phyloP scores from a whole-genome alignment of 257 asterid genomes.

The Solanum verrucosum region DNA sequence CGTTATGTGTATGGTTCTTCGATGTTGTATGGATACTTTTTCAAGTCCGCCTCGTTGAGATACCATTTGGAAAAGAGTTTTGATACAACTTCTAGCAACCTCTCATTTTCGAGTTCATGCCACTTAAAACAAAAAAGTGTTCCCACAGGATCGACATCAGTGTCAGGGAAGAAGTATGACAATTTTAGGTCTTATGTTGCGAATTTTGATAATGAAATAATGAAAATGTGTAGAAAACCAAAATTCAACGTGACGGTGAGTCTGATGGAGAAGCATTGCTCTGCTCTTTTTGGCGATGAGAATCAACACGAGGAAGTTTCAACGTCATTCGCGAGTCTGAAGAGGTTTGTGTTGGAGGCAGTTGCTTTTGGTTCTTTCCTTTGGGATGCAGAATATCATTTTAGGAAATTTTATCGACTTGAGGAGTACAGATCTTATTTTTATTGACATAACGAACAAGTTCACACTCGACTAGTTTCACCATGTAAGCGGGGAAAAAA shows the following conservation, averaged over 20 bases:
- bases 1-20: constrained; percentile 52
- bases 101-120: constrained; percentile 11
- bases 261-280: constrained; percentile 55
- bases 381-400: constrained; percentile 55
- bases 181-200: constrained; percentile 36
- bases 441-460: too few relatives aligned
- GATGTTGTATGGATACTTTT: constrained; percentile 61
- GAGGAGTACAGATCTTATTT: constrained; percentile 9
- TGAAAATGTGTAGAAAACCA: constrained; percentile 55
- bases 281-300: constrained; percentile 62
- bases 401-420: constrained; percentile 38
- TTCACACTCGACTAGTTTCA: neutral
- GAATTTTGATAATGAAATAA: constrained; percentile 45
- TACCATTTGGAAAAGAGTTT: constrained; percentile 47
- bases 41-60: constrained; percentile 64
- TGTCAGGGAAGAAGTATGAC: constrained; percentile 14
- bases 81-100: neutral
- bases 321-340: constrained; percentile 64
- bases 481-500: neutral
- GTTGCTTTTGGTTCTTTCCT: constrained; percentile 78
- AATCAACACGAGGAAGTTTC: constrained; percentile 25
- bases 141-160: constrained; percentile 8
- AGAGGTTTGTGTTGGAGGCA: constrained; percentile 72
- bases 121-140: constrained; percentile 19
- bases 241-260: constrained; percentile 51